Evolutionary conservation across 139 green algal genomes (phyloP), one percentile per base, ranked within the genome.

Genomic region (Chlorella sp.): DNA sequence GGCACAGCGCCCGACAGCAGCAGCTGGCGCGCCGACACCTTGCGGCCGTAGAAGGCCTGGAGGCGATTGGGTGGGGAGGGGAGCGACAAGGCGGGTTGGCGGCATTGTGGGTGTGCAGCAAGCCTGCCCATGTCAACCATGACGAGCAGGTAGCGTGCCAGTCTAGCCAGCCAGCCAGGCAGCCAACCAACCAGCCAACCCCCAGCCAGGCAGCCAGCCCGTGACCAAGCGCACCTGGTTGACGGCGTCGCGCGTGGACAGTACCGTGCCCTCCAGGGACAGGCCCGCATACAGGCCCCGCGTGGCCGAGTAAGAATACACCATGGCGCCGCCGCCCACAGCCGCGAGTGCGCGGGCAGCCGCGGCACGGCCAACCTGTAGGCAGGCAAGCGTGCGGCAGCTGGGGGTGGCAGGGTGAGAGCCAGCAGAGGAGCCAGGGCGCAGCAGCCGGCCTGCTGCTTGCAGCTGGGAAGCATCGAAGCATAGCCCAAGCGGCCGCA

Each of bases 271-370:
- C 64, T 95, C 91, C 62, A 96, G 26, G 14, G 82, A 85, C 14
- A 95, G 60, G 9, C 93, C 93, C 54, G 90, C 74, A 77, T 93
- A 95, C 19, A 88, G 89, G n/a, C 93, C 93, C 3, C 86, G 83
- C 44, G 83, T 88, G 83, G 85, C 90, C 77, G 81, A 92, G 86
- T 95, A 96, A 48, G 60, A 80, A 70, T 87, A 90, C 74, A 84
- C 82, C 38, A 90, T 24, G 16, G 89, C 85, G 19, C 87, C 88
- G 14, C 82, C 78, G 32, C 36, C 68, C 14, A 38, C 40, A 14
- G 40, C 38, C 51, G 90, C 86, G n/a, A 92, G n/a, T 26, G 73
- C 73, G 73, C 93, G 36, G 26, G 80, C 84, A 0, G 90, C 91
- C 28, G 92, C 87, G 17, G 92, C 91, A 5, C 93, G 84, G 5